Conservation (phyloP, 2,329 filamentous ascomycete genomes). For the Penicillium sp. region DNA sequence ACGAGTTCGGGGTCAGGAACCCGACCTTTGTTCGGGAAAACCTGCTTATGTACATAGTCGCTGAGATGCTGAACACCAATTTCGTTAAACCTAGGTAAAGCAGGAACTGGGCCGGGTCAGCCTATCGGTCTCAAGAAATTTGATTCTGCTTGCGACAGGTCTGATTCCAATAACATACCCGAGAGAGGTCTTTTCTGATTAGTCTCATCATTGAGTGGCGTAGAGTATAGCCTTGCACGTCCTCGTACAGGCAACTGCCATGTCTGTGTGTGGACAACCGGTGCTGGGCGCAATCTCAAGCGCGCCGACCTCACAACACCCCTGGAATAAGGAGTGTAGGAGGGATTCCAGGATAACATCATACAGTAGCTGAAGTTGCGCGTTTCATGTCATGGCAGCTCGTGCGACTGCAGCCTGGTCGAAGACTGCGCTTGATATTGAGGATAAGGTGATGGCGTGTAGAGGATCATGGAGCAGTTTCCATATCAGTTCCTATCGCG, state of each 20-base stretch:
- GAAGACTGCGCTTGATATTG: slow-evolving; percentile 14
- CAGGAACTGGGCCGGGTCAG: slow-evolving; percentile 40
- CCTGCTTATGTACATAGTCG: slow-evolving; percentile 77
- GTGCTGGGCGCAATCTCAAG: slow-evolving; percentile 33
- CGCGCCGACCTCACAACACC: slow-evolving; percentile 35
- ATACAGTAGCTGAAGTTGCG: slow-evolving; percentile 7
- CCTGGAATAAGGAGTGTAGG: slow-evolving; percentile 41
- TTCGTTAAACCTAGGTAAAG: slow-evolving; percentile 78
- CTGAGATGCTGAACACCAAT: slow-evolving; percentile 95
- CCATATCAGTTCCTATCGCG: slow-evolving; percentile 33
- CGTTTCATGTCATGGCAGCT: slow-evolving; percentile 33
- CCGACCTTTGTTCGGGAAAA: slow-evolving; percentile 68
- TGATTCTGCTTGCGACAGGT: not conserved
- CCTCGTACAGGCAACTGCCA: slow-evolving; percentile 23
- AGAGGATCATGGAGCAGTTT: slow-evolving; percentile 18
- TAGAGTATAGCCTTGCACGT: slow-evolving; percentile 23
- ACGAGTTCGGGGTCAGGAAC: slow-evolving; percentile 74
- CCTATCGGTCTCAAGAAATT: not conserved
- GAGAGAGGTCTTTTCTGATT: slow-evolving; percentile 34
- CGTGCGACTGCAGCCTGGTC: slow-evolving; percentile 27
- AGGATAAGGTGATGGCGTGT: not conserved
- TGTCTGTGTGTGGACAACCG: slow-evolving; percentile 23
- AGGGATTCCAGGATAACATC: slow-evolving; percentile 38
- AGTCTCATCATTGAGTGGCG: slow-evolving; percentile 15
- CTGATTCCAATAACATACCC: slow-evolving; percentile 29